These are phyloP conservation scores for Heterobasidion occidentale DNA, from an alignment of 1,284 basidiomycete genomes.

Conservation along the genomic window DNA sequence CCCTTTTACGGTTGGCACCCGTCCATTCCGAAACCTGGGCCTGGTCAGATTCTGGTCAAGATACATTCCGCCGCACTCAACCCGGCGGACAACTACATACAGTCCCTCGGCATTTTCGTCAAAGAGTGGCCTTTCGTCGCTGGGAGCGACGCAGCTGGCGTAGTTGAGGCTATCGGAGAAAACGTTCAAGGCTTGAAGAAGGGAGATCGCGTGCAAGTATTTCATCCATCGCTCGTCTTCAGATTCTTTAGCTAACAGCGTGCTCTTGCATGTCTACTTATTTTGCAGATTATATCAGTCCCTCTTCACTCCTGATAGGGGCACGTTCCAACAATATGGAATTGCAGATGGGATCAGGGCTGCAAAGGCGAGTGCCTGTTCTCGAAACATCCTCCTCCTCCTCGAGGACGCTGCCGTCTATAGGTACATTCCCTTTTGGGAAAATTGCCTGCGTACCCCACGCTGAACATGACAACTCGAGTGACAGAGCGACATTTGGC, in stretches of 20 bases:
- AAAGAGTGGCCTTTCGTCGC: conserved; percentile 27
- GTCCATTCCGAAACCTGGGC: conserved; percentile 23
- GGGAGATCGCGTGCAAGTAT: conserved; percentile 32
- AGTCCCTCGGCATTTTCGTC: conserved; percentile 22
- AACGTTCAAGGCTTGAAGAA: conserved; percentile 24
- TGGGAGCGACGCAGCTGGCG: conserved; percentile 38
- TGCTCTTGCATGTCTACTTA: background rate
- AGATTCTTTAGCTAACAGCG: background rate
- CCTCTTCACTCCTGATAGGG: conserved; percentile 3
- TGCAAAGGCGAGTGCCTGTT: conserved; percentile 13
- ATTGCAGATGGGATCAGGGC: conserved; percentile 14
- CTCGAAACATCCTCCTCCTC: no score
- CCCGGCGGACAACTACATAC: conserved; percentile 31
- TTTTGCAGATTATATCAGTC: conserved; percentile 11
- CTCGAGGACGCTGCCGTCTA: no score
- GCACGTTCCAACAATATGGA: conserved; percentile 20
- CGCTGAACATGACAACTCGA: no score
- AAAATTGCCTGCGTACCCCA: no score
- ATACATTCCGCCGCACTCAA: conserved; percentile 34
- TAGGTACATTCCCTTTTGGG: no score
- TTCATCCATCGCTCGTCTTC: background rate
- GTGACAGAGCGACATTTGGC: background rate
- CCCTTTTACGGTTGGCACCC: conserved; percentile 10
- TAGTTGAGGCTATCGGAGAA: conserved; percentile 28
- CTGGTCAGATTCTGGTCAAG: conserved; percentile 32